phyloP scores from a whole-genome alignment of 2,329 filamentous ascomycete genomes.

The Golovinomyces cichoracearum region DNA sequence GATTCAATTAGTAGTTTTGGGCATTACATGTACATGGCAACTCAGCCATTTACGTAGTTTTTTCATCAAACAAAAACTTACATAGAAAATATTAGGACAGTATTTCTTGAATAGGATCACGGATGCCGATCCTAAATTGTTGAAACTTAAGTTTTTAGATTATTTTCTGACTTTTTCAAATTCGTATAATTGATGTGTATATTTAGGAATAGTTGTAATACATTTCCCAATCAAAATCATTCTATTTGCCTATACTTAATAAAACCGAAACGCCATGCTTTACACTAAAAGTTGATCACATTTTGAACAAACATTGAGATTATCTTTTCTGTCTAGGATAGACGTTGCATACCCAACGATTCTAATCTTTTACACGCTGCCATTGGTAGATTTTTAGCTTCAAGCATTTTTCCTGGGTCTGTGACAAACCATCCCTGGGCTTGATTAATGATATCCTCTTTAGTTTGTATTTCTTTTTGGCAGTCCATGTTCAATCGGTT shows the following conservation, averaged over 20 bases:
- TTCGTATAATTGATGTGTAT: no score
- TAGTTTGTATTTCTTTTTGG: slow-evolving; percentile 39
- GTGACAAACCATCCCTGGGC: slow-evolving; percentile 45
- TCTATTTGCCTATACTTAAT: neutral
- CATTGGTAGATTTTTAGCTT: slow-evolving; percentile 27
- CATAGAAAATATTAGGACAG: slow-evolving; percentile 26
- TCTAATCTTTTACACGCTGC: slow-evolving; percentile 31
- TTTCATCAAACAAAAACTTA: slow-evolving; percentile 99
- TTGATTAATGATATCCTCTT: slow-evolving; percentile 31
- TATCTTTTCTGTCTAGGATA: no score
- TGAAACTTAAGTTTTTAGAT: no score
- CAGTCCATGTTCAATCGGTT: slow-evolving; percentile 43
- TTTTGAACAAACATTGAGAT: slow-evolving; percentile 1
- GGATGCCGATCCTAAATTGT: no score
- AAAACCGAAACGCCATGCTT: slow-evolving; percentile 11
- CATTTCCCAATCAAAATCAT: no score
- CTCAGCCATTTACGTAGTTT: slow-evolving; percentile 83
- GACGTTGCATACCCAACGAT: slow-evolving; percentile 20
- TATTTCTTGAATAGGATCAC: no score
- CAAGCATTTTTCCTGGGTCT: slow-evolving; percentile 31
- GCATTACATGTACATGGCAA: slow-evolving; percentile 84
- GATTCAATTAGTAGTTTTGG: slow-evolving; percentile 65
- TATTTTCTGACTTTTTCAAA: no score
- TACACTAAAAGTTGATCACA: slow-evolving; percentile 3
- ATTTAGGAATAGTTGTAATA: no score